Evolutionary conservation across 163 green algal species (phyloP), one percentile per base, ranked within the genome.

Genomic region (Picocystis sp.): DNA sequence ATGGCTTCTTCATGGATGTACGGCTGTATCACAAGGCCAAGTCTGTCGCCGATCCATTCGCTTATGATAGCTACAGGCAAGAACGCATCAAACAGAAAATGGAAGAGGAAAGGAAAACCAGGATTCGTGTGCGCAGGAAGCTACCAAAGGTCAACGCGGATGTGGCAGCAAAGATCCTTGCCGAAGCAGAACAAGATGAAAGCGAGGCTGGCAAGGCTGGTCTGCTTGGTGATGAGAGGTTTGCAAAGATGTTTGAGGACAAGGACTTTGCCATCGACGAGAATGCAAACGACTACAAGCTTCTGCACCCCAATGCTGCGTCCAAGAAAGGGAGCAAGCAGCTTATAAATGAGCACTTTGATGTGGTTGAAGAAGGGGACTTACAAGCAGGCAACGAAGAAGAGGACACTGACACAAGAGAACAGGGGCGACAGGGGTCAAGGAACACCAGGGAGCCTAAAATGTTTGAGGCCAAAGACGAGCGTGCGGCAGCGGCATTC

Each of bases 1-100:
- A 98, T 73, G 90, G 90, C 38, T 98, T 86, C 74, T 97, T 98
- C 66, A 51, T 98, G 3, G 79, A 98, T 75, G 80, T 89, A 52
- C 61, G 82, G 3, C 79, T 97, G 22, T 94, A 92, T 71, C 57
- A 77, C 61, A 94, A 94, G 70, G 61, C 87, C 21, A 80, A 84
- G 56, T 55, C 59, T 8, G 56, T 89, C 33, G 79, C 71, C 23
- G 65, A 91, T 24, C 86, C 86, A 2, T 89, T 92, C 53, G 82
- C 73, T 2, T 94, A 93, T 69, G 88, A 94, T 25, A 61, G 71
- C 17, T 93, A 93, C 70, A 75, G 82, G 22, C 54, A 79, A 53
- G 69, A 93, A 67, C 71, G 79, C 13, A 66, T 94, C 33, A 56
- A 74, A 11, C 65, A 81, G 41, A 90, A 89, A 65, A 23, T 97